These are phyloP conservation scores for Verruconis gallopava DNA, from an alignment of 2,329 filamentous ascomycete genomes.

Conservation along the genomic window DNA sequence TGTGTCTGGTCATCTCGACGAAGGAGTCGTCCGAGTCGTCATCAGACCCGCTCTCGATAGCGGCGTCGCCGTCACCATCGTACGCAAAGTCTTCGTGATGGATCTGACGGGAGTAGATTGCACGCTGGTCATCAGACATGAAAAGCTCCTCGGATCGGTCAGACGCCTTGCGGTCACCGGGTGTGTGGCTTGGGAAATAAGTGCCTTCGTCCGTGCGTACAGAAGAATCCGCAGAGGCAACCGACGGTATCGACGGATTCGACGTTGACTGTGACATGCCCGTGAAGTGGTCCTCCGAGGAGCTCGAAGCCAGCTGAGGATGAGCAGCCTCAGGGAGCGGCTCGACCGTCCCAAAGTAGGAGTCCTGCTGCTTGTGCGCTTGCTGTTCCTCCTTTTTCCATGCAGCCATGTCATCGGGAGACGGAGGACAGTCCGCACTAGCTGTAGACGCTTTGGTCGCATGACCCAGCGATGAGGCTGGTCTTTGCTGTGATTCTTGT, in stretches of 20 bases:
- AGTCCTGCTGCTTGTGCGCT: slow-evolving; percentile 18
- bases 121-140: neutral
- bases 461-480: slow-evolving; percentile 12
- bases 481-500: slow-evolving; percentile 20
- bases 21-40: slow-evolving; percentile 25
- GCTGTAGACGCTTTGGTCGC: neutral
- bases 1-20: slow-evolving; percentile 25
- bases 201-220: slow-evolving; percentile 3
- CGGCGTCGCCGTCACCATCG: slow-evolving; percentile 25
- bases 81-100: slow-evolving; percentile 19
- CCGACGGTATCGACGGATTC: slow-evolving; percentile 38
- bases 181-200: neutral
- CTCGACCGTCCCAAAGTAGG: slow-evolving; percentile 18
- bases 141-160: neutral
- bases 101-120: neutral
- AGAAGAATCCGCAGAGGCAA: slow-evolving; percentile 35
- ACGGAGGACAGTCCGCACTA: slow-evolving; percentile 22
- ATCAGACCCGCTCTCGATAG: slow-evolving; percentile 30
- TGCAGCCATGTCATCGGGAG: slow-evolving; percentile 30
- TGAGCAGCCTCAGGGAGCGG: slow-evolving; percentile 13
- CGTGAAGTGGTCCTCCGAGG: slow-evolving; percentile 35
- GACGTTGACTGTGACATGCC: slow-evolving; percentile 37
- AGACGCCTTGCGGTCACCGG: neutral
- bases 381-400: slow-evolving; percentile 3
- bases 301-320: slow-evolving; percentile 26